A percentile compares a stretch with the other conserved stretches of the same genome.
Evolutionary conservation across 2,329 filamentous ascomycete species (phyloP).

Genomic region (Pseudogymnoascus sp.): DNA sequence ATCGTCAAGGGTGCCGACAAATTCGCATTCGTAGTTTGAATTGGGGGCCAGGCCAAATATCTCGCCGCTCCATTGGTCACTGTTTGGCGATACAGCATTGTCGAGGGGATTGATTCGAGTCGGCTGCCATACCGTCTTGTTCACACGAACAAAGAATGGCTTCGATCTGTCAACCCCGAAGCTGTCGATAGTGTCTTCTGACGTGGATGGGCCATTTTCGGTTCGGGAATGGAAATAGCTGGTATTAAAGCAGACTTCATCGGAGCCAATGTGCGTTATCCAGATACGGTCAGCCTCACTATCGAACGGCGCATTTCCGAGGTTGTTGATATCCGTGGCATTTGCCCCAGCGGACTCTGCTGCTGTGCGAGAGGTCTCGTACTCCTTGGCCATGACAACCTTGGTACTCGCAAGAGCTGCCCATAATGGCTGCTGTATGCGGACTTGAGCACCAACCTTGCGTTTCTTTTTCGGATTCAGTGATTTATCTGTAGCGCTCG

Average conservation of each 20-base stretch:
- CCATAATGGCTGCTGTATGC: conserved; percentile 88
- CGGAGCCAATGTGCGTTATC: conserved; percentile 72
- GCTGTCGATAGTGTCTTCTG: conserved; percentile 19
- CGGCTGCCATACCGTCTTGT: conserved; percentile 72
- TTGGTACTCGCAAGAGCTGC: conserved; percentile 91
- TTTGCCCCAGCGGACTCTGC: conserved; percentile 67
- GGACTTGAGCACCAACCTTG: conserved; percentile 84
- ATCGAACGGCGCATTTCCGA: conserved; percentile 68
- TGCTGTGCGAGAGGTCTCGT: conserved; percentile 70
- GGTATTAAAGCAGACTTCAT: conserved; percentile 69
- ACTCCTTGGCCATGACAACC: conserved; percentile 90
- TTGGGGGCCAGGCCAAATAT: conserved; percentile 62
- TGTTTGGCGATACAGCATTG: conserved; percentile 29
- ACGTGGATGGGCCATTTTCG: conserved; percentile 26
- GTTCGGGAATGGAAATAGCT: conserved; percentile 46
- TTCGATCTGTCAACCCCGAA: conserved; percentile 58
- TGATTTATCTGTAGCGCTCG: conserved; percentile 33
- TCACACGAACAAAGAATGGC: conserved; percentile 71
- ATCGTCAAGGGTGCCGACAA: conserved; percentile 60
- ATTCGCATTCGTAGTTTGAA: conserved; percentile 72
- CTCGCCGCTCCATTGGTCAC: conserved; percentile 60
- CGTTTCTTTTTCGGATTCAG: conserved; percentile 69
- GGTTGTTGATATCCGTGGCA: conserved; percentile 67
- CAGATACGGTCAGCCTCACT: conserved; percentile 65
- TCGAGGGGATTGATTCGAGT: conserved; percentile 56